A percentile compares a stretch with the other conserved stretches of the same genome.
Evolutionary conservation across 2,329 filamentous ascomycete species (phyloP).

Genomic region (Colletotrichum theobromicola): DNA sequence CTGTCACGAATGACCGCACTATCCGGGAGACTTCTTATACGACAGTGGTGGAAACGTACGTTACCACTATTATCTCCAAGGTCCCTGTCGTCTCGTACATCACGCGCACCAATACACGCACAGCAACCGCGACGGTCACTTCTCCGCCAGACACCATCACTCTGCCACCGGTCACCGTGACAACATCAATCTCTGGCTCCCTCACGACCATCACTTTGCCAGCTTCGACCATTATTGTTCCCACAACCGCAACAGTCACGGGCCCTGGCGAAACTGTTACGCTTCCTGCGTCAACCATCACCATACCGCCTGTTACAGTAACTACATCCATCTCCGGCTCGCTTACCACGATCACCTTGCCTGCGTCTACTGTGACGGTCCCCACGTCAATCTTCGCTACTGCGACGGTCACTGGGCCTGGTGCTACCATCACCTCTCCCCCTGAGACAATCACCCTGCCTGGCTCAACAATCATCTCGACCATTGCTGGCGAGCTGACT

Average conservation of each 20-base stretch:
- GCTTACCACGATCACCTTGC: not conserved
- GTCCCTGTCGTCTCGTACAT: not conserved
- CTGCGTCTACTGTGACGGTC: slow-evolving; percentile 16
- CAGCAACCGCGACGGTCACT: not conserved
- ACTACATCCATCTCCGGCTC: slow-evolving; percentile 29
- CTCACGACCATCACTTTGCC: not conserved
- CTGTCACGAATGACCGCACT: slow-evolving; percentile 14
- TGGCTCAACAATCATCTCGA: slow-evolving; percentile 32
- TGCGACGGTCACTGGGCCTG: slow-evolving; percentile 33
- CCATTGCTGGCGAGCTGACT: slow-evolving; percentile 26
- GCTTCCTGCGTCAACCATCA: not conserved
- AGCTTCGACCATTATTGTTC: not conserved
- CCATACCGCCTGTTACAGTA: slow-evolving; percentile 7
- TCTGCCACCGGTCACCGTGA: not conserved
- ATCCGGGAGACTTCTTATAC: slow-evolving; percentile 6
- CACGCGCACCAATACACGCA: not conserved
- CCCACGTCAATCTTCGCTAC: slow-evolving; percentile 26
- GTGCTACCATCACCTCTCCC: slow-evolving; percentile 31
- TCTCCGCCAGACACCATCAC: not conserved
- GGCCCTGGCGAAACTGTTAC: not conserved
- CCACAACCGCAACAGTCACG: not conserved
- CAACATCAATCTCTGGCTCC: not conserved
- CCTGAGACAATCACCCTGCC: slow-evolving; percentile 9
- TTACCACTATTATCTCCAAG: not conserved
- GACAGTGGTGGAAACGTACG: not conserved